Percentiles rank a stretch among this genome's conserved stretches.
Conservation (phyloP, 352 stramenopile species). For the Phytopythium oedochilum region DNA sequence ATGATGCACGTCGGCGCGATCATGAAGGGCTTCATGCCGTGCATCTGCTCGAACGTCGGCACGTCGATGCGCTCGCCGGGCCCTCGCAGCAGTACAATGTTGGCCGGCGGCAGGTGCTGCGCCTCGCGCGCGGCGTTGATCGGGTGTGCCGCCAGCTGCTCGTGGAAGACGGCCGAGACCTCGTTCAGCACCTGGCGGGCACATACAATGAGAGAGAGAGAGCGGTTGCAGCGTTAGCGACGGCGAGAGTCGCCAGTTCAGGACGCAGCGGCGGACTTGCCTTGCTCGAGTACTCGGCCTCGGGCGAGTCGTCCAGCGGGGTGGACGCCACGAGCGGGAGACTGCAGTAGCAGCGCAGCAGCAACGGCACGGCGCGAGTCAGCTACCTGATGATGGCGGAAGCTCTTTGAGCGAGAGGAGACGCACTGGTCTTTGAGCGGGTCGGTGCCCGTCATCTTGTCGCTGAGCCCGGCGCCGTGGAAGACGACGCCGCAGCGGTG, state of each 20-base stretch:
- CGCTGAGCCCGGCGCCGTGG: conserved; percentile 68
- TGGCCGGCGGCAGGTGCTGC: conserved; percentile 60
- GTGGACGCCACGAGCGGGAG: conserved; percentile 57
- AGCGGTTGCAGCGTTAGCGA: too few species aligned
- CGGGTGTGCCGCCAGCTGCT: conserved; percentile 54
- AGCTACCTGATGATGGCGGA: too few species aligned
- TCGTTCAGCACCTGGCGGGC: conserved; percentile 76
- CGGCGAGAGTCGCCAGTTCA: too few species aligned
- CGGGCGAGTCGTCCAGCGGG: conserved; percentile 52
- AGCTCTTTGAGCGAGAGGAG: background rate
- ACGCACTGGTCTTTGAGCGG: conserved; percentile 86
- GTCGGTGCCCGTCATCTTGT: conserved; percentile 85
- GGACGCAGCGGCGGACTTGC: too few species aligned
- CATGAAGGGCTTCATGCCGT: conserved; percentile 83
- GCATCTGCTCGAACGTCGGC: conserved; percentile 72
- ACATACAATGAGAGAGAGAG: too few species aligned
- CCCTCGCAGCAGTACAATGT: conserved; percentile 81
- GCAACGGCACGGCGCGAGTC: too few species aligned
- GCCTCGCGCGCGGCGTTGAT: conserved; percentile 66
- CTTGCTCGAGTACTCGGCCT: conserved; percentile 75
- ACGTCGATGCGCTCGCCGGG: conserved; percentile 85
- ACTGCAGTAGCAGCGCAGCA: conserved; percentile 10
- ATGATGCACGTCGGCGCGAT: conserved; percentile 89
- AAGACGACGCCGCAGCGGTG: conserved; percentile 87
- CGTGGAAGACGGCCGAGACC: conserved; percentile 65